Conservation (phyloP, 192 early-diverging fungal species). For the Coemansia interrupta region DNA sequence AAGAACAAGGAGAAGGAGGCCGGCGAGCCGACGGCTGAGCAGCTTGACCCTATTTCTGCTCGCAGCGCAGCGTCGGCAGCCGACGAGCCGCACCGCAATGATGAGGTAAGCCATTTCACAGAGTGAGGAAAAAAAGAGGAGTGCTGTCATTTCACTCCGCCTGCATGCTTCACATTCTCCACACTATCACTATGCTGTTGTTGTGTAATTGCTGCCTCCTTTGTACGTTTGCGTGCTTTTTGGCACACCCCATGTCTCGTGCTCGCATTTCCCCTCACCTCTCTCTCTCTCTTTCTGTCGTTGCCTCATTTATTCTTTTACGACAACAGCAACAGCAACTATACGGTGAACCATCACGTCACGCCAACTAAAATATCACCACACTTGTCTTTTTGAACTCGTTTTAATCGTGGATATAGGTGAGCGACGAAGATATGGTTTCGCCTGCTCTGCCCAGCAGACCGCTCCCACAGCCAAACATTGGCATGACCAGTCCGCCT, state of each 20-base stretch:
- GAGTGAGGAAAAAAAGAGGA: not conserved
- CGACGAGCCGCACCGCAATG: constrained; percentile 1
- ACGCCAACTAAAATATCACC: not conserved
- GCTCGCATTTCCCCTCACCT: not conserved
- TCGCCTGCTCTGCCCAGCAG: constrained; percentile 31
- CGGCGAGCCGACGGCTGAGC: not conserved
- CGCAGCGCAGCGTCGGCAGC: not conserved
- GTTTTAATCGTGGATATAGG: constrained; percentile 7
- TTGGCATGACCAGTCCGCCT: constrained; percentile 15
- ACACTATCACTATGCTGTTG: not conserved
- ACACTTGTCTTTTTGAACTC: constrained; percentile 5
- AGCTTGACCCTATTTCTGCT: not conserved
- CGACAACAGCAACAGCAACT: not conserved
- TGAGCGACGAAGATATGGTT: constrained; percentile 15
- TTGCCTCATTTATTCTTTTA: not conserved
- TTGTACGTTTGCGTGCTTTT: not conserved
- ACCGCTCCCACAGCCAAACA: constrained; percentile 38
- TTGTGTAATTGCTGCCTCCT: not conserved
- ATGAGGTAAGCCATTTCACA: constrained; percentile 3
- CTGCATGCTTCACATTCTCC: not conserved
- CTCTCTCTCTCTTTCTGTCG: not conserved
- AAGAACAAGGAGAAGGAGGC: constrained; percentile 29
- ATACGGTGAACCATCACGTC: not conserved
- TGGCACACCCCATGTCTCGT: not conserved
- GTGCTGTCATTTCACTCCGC: not conserved